phyloP scores from a whole-genome alignment of 495 filamentous ascomycete genomes.

The Penicillium lagena region DNA sequence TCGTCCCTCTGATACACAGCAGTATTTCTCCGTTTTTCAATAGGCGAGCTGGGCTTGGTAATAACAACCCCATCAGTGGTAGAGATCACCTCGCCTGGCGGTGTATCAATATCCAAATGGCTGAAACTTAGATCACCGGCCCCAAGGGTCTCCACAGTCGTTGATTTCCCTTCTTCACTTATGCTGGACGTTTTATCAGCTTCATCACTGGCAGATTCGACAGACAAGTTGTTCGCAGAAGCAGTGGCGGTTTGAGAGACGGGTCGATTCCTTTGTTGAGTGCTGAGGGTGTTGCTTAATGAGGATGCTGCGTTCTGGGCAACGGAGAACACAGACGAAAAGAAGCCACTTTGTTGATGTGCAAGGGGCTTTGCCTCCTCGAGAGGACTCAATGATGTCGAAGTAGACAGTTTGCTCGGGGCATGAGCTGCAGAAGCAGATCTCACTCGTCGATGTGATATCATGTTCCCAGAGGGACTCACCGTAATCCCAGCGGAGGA shows the following conservation, averaged over 20 bases:
- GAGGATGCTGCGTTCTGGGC: conserved; percentile 92
- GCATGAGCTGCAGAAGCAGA: conserved; percentile 59
- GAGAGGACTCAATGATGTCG: conserved; percentile 64
- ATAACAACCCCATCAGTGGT: conserved; percentile 35
- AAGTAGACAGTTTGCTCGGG: conserved; percentile 87
- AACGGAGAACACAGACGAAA: conserved; percentile 85
- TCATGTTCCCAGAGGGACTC: conserved; percentile 64
- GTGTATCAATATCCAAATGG: conserved; percentile 53
- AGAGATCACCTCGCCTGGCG: conserved; percentile 30
- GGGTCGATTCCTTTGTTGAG: conserved; percentile 32
- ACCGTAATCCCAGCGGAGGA: conserved; percentile 29
- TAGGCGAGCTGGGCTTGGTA: conserved; percentile 27
- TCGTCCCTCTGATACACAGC: conserved; percentile 43
- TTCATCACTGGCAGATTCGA: conserved; percentile 19
- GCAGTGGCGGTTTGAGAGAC: conserved; percentile 15
- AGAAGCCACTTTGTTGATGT: conserved; percentile 64
- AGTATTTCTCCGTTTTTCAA: conserved; percentile 31
- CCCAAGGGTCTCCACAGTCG: conserved; percentile 84
- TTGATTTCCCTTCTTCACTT: conserved; percentile 52
- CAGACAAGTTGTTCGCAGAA: conserved; percentile 17
- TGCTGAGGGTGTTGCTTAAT: conserved; percentile 75
- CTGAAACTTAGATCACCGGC: conserved; percentile 82
- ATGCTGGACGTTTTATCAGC: conserved; percentile 11
- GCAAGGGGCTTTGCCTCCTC: conserved; percentile 43
- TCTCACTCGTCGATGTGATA: conserved; percentile 61